Evolutionary conservation across 257 asterid genomes (phyloP).

Genomic region (Gentiana straminea): DNA sequence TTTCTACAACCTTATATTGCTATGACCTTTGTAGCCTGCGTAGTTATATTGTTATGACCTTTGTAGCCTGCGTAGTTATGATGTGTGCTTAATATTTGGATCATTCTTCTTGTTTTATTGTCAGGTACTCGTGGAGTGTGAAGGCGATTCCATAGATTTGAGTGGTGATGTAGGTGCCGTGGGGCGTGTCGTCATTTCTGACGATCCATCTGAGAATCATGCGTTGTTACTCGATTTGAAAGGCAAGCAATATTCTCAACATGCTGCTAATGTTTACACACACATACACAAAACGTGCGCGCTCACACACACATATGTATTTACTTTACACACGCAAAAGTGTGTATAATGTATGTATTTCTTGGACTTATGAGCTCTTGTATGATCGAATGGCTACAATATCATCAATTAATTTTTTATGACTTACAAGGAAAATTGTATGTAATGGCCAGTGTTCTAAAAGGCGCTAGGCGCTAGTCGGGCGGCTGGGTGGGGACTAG

Average conservation of each 20-base stretch:
- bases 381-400: no score
- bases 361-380: not conserved
- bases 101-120: slow-evolving; percentile 1
- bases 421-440: no score
- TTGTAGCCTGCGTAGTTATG: no score
- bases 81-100: not conserved
- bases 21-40: no score
- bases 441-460: no score
- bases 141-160: slow-evolving; percentile 85
- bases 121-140: slow-evolving; percentile 91
- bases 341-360: not conserved
- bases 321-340: no score
- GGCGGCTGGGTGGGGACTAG: no score
- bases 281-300: no score
- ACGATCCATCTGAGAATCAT: slow-evolving; percentile 44
- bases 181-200: slow-evolving; percentile 65
- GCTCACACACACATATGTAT: no score
- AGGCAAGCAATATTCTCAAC: slow-evolving; percentile 37
- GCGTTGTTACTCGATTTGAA: slow-evolving; percentile 83
- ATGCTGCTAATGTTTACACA: not conserved
- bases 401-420: no score
- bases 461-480: no score
- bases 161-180: slow-evolving; percentile 94
- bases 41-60: not conserved
- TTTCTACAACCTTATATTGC: no score